A percentile compares a stretch with the other conserved stretches of the same genome.
phyloP scores from a whole-genome alignment of 306 rosid species.

The Calophaca sinica region DNA sequence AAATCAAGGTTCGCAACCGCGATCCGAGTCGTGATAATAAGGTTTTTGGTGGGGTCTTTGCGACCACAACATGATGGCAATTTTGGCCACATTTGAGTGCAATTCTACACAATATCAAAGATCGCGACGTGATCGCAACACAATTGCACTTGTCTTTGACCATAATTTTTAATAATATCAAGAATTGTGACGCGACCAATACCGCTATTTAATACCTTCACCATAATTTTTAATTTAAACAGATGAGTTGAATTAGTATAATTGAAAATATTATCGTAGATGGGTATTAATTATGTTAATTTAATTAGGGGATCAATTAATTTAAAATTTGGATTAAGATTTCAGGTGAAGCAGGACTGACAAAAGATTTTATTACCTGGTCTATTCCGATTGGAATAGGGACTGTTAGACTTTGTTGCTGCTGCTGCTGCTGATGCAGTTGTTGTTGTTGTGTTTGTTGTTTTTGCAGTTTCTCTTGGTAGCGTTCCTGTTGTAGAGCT shows the following conservation, averaged over 20 bases:
- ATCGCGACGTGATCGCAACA: no score
- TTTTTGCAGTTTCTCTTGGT: constrained; percentile 58
- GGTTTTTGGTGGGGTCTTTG: no score
- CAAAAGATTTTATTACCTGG: constrained; percentile 53
- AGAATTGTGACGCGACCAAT: no score
- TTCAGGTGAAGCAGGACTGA: background rate
- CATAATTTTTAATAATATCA: no score
- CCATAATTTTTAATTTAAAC: no score
- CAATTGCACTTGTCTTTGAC: no score
- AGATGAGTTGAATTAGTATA: background rate
- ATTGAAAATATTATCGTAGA: background rate
- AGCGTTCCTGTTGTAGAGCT: constrained; percentile 70
- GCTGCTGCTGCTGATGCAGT: constrained; percentile 28
- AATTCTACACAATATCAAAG: no score
- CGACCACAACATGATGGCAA: no score
- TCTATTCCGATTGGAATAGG: constrained; percentile 65
- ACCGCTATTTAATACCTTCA: no score
- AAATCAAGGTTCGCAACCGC: no score
- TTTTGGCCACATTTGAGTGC: no score
- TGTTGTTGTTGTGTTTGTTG: constrained; percentile 39
- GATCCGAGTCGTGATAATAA: no score
- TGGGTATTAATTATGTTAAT: background rate
- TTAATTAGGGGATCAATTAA: background rate
- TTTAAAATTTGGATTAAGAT: background rate
- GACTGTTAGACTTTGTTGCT: constrained; percentile 53